phyloP scores from a whole-genome alignment of 2,329 filamentous ascomycete species.

The Pleomassaria siparia region DNA sequence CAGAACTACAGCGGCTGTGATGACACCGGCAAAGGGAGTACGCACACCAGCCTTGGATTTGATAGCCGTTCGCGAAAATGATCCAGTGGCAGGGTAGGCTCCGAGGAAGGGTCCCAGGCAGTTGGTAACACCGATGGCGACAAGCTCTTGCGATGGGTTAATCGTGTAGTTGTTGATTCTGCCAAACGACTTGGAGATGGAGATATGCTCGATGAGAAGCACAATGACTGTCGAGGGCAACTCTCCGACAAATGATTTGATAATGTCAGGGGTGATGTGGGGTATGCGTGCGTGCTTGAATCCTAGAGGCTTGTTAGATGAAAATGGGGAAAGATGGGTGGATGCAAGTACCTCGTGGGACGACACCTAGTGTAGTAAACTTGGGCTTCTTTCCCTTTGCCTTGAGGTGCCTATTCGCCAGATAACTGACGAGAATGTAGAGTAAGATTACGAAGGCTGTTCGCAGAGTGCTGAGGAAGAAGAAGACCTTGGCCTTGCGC shows the following conservation, averaged over 20 bases:
- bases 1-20: conserved; percentile 83
- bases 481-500: conserved; percentile 69
- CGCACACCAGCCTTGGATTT: conserved; percentile 96
- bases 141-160: conserved; percentile 91
- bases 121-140: conserved; percentile 90
- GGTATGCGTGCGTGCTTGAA: conserved; percentile 81
- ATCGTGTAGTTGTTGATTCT: conserved; percentile 97
- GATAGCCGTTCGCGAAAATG: conserved; percentile 94
- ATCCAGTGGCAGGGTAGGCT: conserved; percentile 88
- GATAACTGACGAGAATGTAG: conserved; percentile 85
- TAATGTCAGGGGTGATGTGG: conserved; percentile 64
- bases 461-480: conserved; percentile 84
- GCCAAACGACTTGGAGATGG: conserved; percentile 95
- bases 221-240: conserved; percentile 89
- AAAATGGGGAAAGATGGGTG: not conserved
- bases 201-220: conserved; percentile 92
- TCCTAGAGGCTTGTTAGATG: conserved; percentile 17
- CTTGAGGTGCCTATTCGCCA: conserved; percentile 68
- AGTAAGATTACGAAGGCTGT: conserved; percentile 87
- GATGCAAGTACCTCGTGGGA: conserved; percentile 68
- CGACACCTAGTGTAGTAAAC: conserved; percentile 72
- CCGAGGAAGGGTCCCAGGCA: conserved; percentile 88
- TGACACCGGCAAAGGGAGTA: conserved; percentile 85
- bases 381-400: conserved; percentile 53
- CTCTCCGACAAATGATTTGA: conserved; percentile 66